Evolutionary conservation across 1,284 basidiomycete genomes (phyloP).

Genomic region (Heterobasidion occidentale): DNA sequence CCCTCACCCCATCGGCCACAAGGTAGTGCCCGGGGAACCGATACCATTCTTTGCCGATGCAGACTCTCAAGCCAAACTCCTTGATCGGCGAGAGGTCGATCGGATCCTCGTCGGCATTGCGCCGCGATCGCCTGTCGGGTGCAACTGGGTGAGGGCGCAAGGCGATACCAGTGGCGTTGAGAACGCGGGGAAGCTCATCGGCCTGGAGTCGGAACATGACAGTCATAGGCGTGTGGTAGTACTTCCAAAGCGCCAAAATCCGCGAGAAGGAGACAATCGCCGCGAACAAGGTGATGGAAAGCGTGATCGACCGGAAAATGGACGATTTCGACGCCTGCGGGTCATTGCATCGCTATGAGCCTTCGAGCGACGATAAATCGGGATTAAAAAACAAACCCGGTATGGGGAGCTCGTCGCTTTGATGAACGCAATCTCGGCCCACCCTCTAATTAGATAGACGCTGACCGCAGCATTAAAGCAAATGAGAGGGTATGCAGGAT

Average conservation of each 20-base stretch:
- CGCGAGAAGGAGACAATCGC: conserved; percentile 72
- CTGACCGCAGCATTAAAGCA: conserved; percentile 92
- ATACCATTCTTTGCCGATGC: conserved; percentile 94
- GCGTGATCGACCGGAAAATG: conserved; percentile 73
- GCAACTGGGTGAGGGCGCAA: conserved; percentile 38
- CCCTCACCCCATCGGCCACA: conserved; percentile 75
- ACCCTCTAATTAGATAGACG: conserved; percentile 77
- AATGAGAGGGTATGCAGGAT: conserved; percentile 86
- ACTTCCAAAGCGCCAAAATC: conserved; percentile 74
- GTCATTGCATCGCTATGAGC: background rate
- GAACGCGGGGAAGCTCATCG: conserved; percentile 73
- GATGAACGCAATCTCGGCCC: conserved; percentile 76
- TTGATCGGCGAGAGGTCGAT: conserved; percentile 68
- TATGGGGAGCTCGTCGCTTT: conserved; percentile 77
- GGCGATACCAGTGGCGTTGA: conserved; percentile 54
- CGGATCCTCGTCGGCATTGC: conserved; percentile 42
- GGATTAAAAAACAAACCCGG: conserved; percentile 39
- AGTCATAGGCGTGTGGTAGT: conserved; percentile 88
- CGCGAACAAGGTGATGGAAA: conserved; percentile 58
- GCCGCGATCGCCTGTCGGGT: conserved; percentile 12
- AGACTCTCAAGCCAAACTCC: conserved; percentile 74
- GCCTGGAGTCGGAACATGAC: conserved; percentile 69
- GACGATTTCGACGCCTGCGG: conserved; percentile 66
- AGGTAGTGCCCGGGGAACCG: conserved; percentile 90
- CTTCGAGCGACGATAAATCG: background rate